These are phyloP conservation scores for Tephrocybe sp. DNA, from an alignment of 768 basidiomycete species.

Conservation along the genomic window DNA sequence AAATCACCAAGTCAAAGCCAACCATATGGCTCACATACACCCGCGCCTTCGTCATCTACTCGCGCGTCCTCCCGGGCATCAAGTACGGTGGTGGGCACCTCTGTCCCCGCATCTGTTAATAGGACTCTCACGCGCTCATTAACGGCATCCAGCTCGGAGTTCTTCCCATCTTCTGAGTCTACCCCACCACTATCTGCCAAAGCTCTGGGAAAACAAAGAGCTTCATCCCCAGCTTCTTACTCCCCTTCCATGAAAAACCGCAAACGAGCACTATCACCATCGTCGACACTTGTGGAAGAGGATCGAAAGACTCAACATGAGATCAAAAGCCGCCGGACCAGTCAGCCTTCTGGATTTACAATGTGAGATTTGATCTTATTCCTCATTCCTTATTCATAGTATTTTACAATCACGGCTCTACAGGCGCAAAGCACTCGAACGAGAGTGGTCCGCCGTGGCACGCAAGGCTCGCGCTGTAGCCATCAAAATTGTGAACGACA, in stretches of 20 bases:
- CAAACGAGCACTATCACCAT: background rate
- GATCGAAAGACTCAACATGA: background rate
- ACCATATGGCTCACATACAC: background rate
- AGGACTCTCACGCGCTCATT: background rate
- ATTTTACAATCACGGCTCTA: no score
- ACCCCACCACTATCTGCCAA: background rate
- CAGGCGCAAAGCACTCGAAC: slow-evolving; percentile 27
- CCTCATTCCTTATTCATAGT: background rate
- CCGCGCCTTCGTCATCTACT: background rate
- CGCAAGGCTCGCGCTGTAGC: slow-evolving; percentile 26
- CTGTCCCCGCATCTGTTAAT: background rate
- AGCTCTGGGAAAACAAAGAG: slow-evolving; percentile 3
- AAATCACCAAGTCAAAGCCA: background rate
- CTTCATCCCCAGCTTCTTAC: background rate
- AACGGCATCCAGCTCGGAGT: background rate
- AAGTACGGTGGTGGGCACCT: background rate
- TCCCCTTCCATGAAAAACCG: background rate
- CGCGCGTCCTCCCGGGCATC: background rate
- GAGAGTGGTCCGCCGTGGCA: slow-evolving; percentile 35
- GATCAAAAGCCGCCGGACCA: background rate
- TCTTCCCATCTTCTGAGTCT: background rate
- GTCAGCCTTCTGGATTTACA: background rate
- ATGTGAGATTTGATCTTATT: background rate
- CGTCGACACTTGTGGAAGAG: background rate
- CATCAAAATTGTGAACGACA: slow-evolving; percentile 36